phyloP scores from a whole-genome alignment of 1,139 yeast species.

The Zygosaccharomyces pseudobailii region DNA sequence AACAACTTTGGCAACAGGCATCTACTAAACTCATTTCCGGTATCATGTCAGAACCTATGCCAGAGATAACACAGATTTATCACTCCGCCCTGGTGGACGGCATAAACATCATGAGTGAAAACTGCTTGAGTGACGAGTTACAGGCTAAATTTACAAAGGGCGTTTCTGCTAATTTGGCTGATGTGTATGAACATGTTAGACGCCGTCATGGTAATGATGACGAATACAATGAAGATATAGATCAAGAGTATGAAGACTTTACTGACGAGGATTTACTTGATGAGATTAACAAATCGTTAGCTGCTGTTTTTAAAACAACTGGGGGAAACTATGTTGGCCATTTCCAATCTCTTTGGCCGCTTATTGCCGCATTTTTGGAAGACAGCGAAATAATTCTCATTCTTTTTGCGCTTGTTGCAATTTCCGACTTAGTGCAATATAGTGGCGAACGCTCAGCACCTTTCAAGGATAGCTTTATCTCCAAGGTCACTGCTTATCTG shows the following conservation, averaged over 20 bases:
- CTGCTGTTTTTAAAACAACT: conserved; percentile 66
- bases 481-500: conserved; percentile 60
- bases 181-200: conserved; percentile 66
- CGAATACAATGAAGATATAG: conserved; percentile 52
- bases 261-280: conserved; percentile 87
- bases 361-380: conserved; percentile 50
- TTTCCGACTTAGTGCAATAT: conserved; percentile 76
- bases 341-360: conserved; percentile 56
- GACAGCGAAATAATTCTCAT: conserved; percentile 66
- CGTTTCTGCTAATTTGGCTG: conserved; percentile 57
- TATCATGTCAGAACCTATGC: conserved; percentile 71
- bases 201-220: conserved; percentile 65
- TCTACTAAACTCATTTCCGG: conserved; percentile 65
- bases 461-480: conserved; percentile 60
- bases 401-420: conserved; percentile 74
- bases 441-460: conserved; percentile 65
- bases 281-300: conserved; percentile 73
- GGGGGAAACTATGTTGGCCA: conserved; percentile 56
- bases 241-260: conserved; percentile 78
- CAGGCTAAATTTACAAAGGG: conserved; percentile 56
- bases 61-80: conserved; percentile 75
- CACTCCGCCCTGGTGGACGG: conserved; percentile 70
- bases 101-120: conserved; percentile 61
- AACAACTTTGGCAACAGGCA: conserved; percentile 68
- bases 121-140: conserved; percentile 54